A percentile compares a stretch with the other conserved stretches of the same genome.
phyloP scores from a whole-genome alignment of 2,329 filamentous ascomycete species.

The Zalaria sp. region DNA sequence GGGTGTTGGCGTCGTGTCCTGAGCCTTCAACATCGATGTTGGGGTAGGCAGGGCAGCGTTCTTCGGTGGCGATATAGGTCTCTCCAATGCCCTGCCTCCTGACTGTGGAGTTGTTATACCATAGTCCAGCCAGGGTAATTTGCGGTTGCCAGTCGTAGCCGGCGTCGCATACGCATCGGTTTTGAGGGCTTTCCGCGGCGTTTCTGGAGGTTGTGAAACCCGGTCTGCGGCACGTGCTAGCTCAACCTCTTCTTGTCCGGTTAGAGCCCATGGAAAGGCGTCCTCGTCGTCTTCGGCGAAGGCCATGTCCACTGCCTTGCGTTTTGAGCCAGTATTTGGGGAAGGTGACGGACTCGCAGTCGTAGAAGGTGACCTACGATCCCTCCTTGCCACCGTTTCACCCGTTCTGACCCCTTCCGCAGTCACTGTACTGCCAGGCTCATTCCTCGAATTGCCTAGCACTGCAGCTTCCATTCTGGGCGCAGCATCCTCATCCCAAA shows the following conservation, averaged over 20 bases:
- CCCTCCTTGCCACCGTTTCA: not conserved
- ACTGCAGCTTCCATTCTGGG: slow-evolving; percentile 33
- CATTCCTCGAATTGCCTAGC: slow-evolving; percentile 33
- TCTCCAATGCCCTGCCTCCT: slow-evolving; percentile 3
- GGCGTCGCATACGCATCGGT: slow-evolving; percentile 24
- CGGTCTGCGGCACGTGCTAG: slow-evolving; percentile 13
- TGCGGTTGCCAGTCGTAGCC: slow-evolving; percentile 15
- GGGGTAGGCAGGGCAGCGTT: slow-evolving; percentile 7
- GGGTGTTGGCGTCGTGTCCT: slow-evolving; percentile 20
- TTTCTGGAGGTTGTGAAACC: slow-evolving; percentile 14
- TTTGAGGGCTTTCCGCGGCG: slow-evolving; percentile 26
- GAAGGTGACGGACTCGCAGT: not conserved
- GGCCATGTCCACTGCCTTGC: not conserved
- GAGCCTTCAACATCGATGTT: slow-evolving; percentile 6
- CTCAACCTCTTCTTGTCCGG: slow-evolving; percentile 20
- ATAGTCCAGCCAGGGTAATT: slow-evolving; percentile 24
- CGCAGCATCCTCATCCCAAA: slow-evolving; percentile 42
- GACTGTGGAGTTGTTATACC: slow-evolving; percentile 5
- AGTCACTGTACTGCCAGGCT: slow-evolving; percentile 15
- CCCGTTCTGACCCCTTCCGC: slow-evolving; percentile 3
- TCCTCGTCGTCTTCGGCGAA: slow-evolving; percentile 17
- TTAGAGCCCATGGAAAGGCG: slow-evolving; percentile 15
- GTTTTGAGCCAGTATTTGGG: not conserved
- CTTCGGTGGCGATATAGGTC: slow-evolving; percentile 15
- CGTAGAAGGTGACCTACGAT: not conserved